Evolutionary conservation across 148 eudicot genomes (phyloP).

Genomic region (Vaccinium myrtillus): DNA sequence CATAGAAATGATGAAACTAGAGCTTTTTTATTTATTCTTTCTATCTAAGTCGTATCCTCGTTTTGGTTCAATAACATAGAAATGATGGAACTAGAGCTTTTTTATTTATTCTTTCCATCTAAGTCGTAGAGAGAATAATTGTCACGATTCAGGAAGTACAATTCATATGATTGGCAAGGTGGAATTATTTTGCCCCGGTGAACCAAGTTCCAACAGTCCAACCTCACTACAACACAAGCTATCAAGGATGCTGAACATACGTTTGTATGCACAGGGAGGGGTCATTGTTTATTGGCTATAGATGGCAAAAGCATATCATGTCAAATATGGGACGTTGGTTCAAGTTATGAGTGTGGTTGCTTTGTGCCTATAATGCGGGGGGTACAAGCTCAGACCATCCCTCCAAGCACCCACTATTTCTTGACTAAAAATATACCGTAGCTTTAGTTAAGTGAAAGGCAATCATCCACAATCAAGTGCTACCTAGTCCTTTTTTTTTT

Average conservation of each 20-base stretch:
- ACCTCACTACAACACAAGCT: background rate
- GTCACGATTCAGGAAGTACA: background rate
- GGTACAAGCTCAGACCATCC: background rate
- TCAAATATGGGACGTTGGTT: background rate
- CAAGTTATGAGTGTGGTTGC: background rate
- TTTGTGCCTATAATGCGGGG: background rate
- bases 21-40: background rate
- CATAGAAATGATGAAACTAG: background rate
- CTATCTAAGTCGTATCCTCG: background rate
- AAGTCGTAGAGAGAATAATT: background rate
- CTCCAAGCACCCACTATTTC: too few relatives aligned
- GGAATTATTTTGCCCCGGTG: background rate
- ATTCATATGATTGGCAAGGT: background rate
- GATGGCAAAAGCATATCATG: background rate
- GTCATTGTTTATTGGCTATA: background rate
- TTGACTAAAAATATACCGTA: background rate
- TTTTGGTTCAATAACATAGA: background rate
- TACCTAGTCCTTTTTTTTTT: background rate
- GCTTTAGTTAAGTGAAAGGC: background rate
- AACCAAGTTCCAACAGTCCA: background rate
- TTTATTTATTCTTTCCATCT: background rate
- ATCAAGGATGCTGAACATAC: background rate
- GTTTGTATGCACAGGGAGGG: background rate
- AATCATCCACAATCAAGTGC: background rate
- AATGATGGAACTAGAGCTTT: background rate